Evolutionary conservation across 495 filamentous ascomycete species (phyloP).

Genomic region (Lophiotrema nucula): DNA sequence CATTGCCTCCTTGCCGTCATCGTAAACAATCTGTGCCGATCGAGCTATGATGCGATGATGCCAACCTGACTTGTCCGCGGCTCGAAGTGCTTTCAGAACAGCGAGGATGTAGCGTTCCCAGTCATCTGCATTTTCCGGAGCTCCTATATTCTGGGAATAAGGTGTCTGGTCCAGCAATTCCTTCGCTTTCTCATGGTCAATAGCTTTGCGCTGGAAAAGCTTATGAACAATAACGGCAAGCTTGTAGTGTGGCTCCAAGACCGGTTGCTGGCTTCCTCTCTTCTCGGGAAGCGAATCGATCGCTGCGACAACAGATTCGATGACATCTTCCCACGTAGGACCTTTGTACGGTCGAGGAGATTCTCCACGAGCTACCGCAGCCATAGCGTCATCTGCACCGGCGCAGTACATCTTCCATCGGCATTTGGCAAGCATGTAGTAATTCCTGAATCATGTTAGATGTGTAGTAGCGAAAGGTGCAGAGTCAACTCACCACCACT

Average conservation of each 20-base stretch:
- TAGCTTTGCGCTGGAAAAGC: conserved; percentile 52
- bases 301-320: conserved; percentile 69
- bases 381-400: conserved; percentile 42
- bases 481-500: conserved; percentile 70
- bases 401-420: conserved; percentile 88
- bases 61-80: conserved; percentile 92
- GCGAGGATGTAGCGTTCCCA: conserved; percentile 77
- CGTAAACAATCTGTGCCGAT: conserved; percentile 72
- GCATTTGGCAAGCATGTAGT: conserved; percentile 91
- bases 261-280: conserved; percentile 74
- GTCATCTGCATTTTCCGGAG: conserved; percentile 52
- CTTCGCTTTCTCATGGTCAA: conserved; percentile 52
- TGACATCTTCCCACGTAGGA: conserved; percentile 55
- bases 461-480: neutral
- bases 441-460: conserved; percentile 53
- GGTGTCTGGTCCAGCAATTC: conserved; percentile 55
- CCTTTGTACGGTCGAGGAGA: neutral
- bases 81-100: conserved; percentile 70
- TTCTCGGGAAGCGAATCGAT: conserved; percentile 79
- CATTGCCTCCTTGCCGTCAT: conserved; percentile 48
- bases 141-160: conserved; percentile 54
- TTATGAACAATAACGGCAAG: conserved; percentile 85
- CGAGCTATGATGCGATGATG: conserved; percentile 89
- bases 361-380: neutral
- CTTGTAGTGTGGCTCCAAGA: conserved; percentile 96